Percentiles rank a stretch among this genome's conserved stretches.
These are phyloP conservation scores for Solanum infundibuliforme DNA, from an alignment of 257 asterid genomes.

Conservation along the genomic window DNA sequence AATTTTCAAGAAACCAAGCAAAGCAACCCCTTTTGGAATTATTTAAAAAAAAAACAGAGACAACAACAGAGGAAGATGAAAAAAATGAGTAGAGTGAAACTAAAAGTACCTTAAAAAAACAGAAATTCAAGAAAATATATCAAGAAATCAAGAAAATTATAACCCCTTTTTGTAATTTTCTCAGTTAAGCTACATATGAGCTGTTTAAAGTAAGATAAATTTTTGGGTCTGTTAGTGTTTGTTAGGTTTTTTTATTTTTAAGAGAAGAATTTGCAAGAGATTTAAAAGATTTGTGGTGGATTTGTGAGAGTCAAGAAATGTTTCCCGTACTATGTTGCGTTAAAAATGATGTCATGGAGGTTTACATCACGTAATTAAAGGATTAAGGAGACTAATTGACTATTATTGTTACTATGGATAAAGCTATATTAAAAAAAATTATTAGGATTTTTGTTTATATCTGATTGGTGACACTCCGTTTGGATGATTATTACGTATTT, in stretches of 20 bases:
- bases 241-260: not conserved
- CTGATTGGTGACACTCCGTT: not conserved
- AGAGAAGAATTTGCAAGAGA: not conserved
- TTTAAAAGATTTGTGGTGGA: not conserved
- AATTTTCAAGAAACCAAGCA: no score
- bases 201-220: not conserved
- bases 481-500: not conserved
- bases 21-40: not conserved
- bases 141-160: not conserved
- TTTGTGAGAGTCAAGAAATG: conserved; percentile 15
- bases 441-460: not conserved
- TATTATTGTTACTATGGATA: not conserved
- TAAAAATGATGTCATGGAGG: conserved; percentile 19
- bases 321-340: conserved; percentile 8
- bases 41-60: not conserved
- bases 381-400: not conserved
- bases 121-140: not conserved
- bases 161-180: not conserved
- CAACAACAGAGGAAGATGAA: not conserved
- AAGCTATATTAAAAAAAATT: not conserved
- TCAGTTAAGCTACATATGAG: not conserved
- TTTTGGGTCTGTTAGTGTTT: not conserved
- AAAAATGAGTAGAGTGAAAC: not conserved
- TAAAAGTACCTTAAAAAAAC: not conserved
- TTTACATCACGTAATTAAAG: not conserved